A percentile compares a stretch with the other conserved stretches of the same genome.
phyloP scores from a whole-genome alignment of 441 rosid species.

The Flueggea neowawraea region DNA sequence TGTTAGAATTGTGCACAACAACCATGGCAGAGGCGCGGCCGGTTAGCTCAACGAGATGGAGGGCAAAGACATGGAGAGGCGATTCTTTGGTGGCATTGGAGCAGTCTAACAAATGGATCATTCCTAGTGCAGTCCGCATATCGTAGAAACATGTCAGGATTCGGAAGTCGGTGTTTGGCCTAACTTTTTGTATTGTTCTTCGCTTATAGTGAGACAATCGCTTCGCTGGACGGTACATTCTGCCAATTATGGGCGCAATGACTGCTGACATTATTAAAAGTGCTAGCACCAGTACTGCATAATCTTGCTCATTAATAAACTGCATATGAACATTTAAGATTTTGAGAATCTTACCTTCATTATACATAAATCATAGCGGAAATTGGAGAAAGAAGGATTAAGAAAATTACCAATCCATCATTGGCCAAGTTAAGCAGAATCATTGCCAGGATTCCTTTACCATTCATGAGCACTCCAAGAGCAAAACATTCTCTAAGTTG shows the following conservation, averaged over 20 bases:
- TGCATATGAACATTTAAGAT: conserved; percentile 2
- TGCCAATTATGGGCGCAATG: conserved; percentile 14
- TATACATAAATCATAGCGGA: not conserved
- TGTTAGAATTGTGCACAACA: conserved; percentile 24
- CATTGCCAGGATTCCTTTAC: conserved; percentile 35
- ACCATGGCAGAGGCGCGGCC: conserved; percentile 37
- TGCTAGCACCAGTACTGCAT: conserved; percentile 14
- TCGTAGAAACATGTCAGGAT: conserved; percentile 36
- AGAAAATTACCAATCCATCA: conserved; percentile 17
- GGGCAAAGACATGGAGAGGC: conserved; percentile 27
- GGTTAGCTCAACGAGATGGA: conserved; percentile 38
- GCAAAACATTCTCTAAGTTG: conserved; percentile 22
- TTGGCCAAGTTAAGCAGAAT: conserved; percentile 22
- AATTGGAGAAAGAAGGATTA: not conserved
- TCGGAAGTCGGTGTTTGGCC: conserved; percentile 17
- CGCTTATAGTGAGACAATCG: conserved; percentile 14
- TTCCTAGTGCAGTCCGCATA: conserved; percentile 15
- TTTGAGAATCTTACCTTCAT: not conserved
- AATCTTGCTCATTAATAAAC: conserved; percentile 15
- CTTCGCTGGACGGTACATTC: conserved; percentile 22
- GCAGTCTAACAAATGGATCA: conserved; percentile 28
- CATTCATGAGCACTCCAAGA: conserved; percentile 33
- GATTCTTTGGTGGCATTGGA: conserved; percentile 30
- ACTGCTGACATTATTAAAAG: conserved; percentile 22
- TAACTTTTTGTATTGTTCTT: conserved; percentile 23